Evolutionary conservation across 2,329 filamentous ascomycete species (phyloP).

Genomic region (Atkinsonella texensis): DNA sequence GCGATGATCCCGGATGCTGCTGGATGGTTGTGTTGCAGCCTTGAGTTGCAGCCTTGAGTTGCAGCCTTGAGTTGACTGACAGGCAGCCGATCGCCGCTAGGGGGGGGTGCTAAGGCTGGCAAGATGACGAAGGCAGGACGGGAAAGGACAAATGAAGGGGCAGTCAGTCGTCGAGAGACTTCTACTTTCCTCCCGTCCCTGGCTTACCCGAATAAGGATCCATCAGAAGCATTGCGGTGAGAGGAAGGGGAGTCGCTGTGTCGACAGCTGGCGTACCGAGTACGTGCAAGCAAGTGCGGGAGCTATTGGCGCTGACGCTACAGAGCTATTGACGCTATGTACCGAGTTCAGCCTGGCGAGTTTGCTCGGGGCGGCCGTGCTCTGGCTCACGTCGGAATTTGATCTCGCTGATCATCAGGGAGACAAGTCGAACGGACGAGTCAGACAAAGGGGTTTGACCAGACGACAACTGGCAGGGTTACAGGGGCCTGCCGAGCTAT

Average conservation of each 20-base stretch:
- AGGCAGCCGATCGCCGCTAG: neutral
- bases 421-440: neutral
- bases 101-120: neutral
- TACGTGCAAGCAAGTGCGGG: no score
- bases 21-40: neutral
- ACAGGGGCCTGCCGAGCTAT: conserved; percentile 1
- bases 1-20: neutral
- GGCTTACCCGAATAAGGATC: neutral
- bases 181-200: neutral
- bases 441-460: conserved; percentile 10
- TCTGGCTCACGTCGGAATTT: conserved; percentile 1
- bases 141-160: neutral
- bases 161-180: neutral
- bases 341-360: neutral
- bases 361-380: neutral
- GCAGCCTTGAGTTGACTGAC: neutral
- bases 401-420: neutral
- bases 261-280: no score
- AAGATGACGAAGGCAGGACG: neutral
- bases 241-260: neutral
- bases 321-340: no score
- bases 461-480: neutral
- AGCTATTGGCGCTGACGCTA: neutral
- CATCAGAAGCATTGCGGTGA: neutral
- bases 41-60: neutral